Evolutionary conservation across 208 protist genomes (phyloP), one percentile per base, ranked within the genome.

Genomic region (Acanthamoeba sp.): DNA sequence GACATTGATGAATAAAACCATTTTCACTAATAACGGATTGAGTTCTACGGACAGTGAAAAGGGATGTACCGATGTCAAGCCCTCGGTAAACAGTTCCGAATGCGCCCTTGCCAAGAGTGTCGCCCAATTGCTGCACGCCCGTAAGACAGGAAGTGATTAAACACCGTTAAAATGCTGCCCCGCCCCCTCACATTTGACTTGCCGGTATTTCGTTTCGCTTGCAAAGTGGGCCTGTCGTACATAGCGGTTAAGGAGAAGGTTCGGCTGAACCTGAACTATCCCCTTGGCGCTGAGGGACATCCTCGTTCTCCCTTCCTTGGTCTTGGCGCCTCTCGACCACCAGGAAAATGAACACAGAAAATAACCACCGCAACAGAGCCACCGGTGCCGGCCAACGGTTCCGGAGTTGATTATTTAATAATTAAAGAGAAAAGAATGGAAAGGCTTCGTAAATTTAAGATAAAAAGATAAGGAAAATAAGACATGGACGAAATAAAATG

Each of bases 41-140:
- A 10, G 42, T 48, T 48, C 42, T 48, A 48, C 42, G 42, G 42
- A 48, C n/a, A n/a, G n/a, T n/a, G n/a, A n/a, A n/a, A n/a, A n/a
- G n/a, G 29, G 97, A 97, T 24, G 97, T 20, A 97, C 78, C 32
- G 29, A 94, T 14, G 34, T 94, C 36, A 22, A 94, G 76, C 16
- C 71, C 91, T 14, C 48, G 2, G 24, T 64, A 94, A 0, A 94
- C 91, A 2, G 76, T 87, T 34, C 91, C 91, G 45, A 87, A 82
- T 6, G 69, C 91, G 24, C 91, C 91, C 38, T 69, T 80, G 48
- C 91, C 91, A 2, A 94, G 50, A 3, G 91, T 48, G 20, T 94
- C 91, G 2, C 91, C 91, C 0, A 94, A 34, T 94, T 94, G 91
- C 91, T 94, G 40, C 7, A 24, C n/a, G n/a, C n/a, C n/a, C n/a